phyloP scores from a whole-genome alignment of 169 alveolate species.

The Cryptosporidium viatorum region DNA sequence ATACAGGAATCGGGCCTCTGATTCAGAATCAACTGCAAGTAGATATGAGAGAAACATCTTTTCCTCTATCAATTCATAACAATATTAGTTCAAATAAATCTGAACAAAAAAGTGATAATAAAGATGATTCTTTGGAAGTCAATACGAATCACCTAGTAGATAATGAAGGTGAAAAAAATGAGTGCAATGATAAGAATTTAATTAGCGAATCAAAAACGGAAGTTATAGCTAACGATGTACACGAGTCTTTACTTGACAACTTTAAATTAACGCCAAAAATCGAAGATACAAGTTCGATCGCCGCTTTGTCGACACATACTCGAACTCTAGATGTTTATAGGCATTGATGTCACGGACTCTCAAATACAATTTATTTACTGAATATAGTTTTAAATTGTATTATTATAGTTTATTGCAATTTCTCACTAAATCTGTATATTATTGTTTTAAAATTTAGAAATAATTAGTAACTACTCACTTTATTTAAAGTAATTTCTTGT shows the following conservation, averaged over 20 bases:
- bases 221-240: neutral
- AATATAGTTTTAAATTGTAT: constrained; percentile 6
- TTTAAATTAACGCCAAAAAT: neutral
- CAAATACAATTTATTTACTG: neutral
- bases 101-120: neutral
- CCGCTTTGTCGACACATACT: neutral
- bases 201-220: neutral
- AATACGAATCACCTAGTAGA: neutral
- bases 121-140: neutral
- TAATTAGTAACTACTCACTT: neutral
- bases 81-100: neutral
- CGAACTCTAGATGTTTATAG: constrained; percentile 4
- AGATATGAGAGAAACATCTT: neutral
- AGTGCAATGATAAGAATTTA: neutral
- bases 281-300: neutral
- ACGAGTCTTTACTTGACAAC: neutral
- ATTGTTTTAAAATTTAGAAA: constrained; percentile 18
- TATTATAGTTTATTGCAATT: constrained; percentile 26
- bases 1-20: constrained; percentile 9
- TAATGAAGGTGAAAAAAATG: neutral
- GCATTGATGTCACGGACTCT: neutral
- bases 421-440: neutral
- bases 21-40: neutral
- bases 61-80: neutral
- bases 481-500: neutral